Percentiles rank a stretch among this genome's conserved stretches.
These are phyloP conservation scores for Tetrahymena elliotti DNA, from an alignment of 73 alveolate genomes.

Conservation along the genomic window DNA sequence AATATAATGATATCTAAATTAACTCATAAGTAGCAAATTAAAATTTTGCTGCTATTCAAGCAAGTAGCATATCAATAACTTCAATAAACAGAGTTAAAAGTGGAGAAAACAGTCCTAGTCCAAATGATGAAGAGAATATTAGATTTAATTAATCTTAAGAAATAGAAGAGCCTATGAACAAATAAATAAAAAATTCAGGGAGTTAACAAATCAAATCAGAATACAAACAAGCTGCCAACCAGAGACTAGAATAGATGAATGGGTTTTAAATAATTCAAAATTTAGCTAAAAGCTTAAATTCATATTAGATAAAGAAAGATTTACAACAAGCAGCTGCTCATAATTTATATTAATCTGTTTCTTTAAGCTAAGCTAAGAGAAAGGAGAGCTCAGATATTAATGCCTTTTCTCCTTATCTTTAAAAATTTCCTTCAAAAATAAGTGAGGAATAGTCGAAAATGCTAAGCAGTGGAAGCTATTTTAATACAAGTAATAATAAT, in stretches of 20 bases:
- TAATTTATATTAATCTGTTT: neutral
- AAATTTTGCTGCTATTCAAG: neutral
- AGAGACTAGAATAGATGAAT: neutral
- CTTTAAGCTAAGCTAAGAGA: neutral
- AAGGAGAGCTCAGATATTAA: neutral
- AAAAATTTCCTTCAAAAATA: neutral
- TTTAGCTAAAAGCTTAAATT: neutral
- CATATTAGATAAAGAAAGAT: neutral
- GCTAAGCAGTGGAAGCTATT: neutral
- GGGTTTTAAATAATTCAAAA: neutral
- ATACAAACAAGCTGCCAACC: neutral
- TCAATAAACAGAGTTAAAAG: neutral
- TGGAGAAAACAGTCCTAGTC: neutral
- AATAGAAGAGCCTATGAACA: neutral
- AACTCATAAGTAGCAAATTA: neutral
- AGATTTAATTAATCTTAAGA: neutral
- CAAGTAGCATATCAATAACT: neutral
- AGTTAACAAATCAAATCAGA: neutral
- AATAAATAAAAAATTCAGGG: neutral
- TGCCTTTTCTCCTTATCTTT: neutral
- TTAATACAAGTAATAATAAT: neutral
- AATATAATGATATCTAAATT: neutral
- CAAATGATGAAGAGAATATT: neutral
- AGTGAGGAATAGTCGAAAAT: neutral
- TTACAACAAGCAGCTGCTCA: neutral